phyloP scores from a whole-genome alignment of 2,329 filamentous ascomycete genomes.

The Nigrospora sphaerica region DNA sequence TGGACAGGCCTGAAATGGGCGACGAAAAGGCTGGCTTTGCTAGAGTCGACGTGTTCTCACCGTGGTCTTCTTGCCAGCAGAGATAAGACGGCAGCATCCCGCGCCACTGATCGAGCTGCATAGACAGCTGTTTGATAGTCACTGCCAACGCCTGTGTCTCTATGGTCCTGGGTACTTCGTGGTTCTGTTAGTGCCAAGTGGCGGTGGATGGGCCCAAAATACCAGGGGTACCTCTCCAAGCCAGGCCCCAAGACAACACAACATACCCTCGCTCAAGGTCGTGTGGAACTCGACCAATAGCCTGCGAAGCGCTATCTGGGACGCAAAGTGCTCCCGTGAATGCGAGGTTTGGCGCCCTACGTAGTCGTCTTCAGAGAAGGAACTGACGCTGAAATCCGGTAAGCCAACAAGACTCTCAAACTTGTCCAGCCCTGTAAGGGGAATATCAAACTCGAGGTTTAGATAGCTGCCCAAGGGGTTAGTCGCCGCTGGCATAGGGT shows the following conservation, averaged over 20 bases:
- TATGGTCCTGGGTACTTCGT: too few species aligned
- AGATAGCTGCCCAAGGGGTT: constrained; percentile 33
- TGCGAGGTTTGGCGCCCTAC: constrained; percentile 41
- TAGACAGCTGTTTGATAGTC: constrained; percentile 42
- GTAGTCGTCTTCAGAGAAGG: constrained; percentile 39
- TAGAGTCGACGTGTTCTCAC: not conserved
- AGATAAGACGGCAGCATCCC: constrained; percentile 45
- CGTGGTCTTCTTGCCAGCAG: constrained; percentile 47
- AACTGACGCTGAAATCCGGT: constrained; percentile 40
- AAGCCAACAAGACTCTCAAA: constrained; percentile 47
- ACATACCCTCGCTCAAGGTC: constrained; percentile 40
- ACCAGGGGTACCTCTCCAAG: too few species aligned
- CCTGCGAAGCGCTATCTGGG: constrained; percentile 50
- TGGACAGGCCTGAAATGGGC: constrained; percentile 15
- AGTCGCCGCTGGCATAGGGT: constrained; percentile 3
- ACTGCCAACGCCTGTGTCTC: too few species aligned
- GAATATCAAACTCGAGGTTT: constrained; percentile 51
- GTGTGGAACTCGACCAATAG: constrained; percentile 46
- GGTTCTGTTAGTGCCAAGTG: too few species aligned
- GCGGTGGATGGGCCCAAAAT: too few species aligned
- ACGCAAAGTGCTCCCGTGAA: constrained; percentile 52
- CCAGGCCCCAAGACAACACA: too few species aligned
- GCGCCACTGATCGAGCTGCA: constrained; percentile 51
- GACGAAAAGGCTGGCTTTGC: constrained; percentile 11
- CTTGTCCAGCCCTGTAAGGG: constrained; percentile 45